Evolutionary conservation across 208 protist species (phyloP).

Genomic region (Novymonas esmeraldas): DNA sequence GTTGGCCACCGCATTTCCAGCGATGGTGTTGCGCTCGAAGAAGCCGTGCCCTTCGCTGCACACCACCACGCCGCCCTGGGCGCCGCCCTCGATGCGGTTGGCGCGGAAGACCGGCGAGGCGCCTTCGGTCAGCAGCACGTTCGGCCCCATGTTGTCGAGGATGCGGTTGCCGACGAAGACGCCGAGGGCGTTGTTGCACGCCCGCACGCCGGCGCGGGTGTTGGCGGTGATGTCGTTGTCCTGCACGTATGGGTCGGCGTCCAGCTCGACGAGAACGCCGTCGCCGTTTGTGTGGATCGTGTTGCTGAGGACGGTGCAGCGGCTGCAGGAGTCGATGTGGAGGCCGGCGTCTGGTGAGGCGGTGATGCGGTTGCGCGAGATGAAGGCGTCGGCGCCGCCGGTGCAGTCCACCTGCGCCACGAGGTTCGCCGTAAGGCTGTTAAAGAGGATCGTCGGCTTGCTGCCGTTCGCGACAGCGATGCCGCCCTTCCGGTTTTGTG

Average conservation of each 20-base stretch:
- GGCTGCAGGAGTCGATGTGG: slow-evolving; percentile 58
- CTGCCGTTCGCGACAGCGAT: slow-evolving; percentile 43
- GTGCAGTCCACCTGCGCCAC: slow-evolving; percentile 52
- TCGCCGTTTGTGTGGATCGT: slow-evolving; percentile 54
- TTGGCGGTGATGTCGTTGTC: slow-evolving; percentile 60
- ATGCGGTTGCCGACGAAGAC: slow-evolving; percentile 75
- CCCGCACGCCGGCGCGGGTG: slow-evolving; percentile 45
- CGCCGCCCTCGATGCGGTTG: slow-evolving; percentile 61
- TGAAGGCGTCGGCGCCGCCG: slow-evolving; percentile 53
- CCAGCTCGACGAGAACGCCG: slow-evolving; percentile 78
- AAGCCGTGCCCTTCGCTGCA: slow-evolving; percentile 61
- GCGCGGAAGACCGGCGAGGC: slow-evolving; percentile 58
- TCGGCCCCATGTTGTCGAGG: slow-evolving; percentile 45
- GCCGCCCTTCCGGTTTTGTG: slow-evolving; percentile 52
- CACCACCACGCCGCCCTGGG: slow-evolving; percentile 71
- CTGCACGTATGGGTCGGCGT: slow-evolving; percentile 76
- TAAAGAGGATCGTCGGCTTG: slow-evolving; percentile 60
- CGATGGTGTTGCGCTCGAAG: slow-evolving; percentile 76
- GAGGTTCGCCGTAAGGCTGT: slow-evolving; percentile 61
- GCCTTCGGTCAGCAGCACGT: slow-evolving; percentile 74
- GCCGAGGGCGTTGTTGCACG: slow-evolving; percentile 78
- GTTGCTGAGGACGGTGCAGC: slow-evolving; percentile 62
- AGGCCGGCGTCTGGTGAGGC: slow-evolving; percentile 48
- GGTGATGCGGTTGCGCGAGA: slow-evolving; percentile 66
- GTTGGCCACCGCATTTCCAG: slow-evolving; percentile 70